phyloP scores from a whole-genome alignment of 75 land plant genomes.

The Cupressus sempervirens region DNA sequence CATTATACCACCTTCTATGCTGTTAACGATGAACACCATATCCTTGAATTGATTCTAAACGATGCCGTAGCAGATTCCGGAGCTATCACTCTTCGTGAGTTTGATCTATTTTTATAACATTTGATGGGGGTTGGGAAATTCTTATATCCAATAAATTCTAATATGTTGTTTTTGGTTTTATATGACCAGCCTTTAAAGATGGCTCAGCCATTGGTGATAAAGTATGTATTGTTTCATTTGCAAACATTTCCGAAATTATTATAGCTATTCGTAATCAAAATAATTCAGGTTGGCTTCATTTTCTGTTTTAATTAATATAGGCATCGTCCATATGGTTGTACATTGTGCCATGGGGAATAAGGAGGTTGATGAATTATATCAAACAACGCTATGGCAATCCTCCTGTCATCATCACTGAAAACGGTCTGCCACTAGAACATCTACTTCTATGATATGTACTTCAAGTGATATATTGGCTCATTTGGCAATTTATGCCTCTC shows the following conservation, averaged over 20 bases:
- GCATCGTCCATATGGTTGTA: constrained; percentile 71
- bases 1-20: constrained; percentile 73
- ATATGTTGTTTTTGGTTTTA: no score
- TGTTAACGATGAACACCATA: constrained; percentile 18
- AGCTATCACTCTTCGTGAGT: constrained; percentile 44
- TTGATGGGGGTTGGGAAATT: no score
- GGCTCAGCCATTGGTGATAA: no score
- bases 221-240: no score
- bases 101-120: no score
- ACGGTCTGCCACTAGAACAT: constrained; percentile 28
- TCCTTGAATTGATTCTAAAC: constrained; percentile 25
- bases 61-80: constrained; percentile 53
- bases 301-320: constrained; percentile 23
- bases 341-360: constrained; percentile 71
- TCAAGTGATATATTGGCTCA: background rate
- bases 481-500: background rate
- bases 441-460: background rate
- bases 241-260: background rate
- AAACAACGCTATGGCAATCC: constrained; percentile 64
- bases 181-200: no score
- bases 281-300: background rate
- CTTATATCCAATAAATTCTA: no score
- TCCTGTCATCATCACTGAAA: constrained; percentile 68
- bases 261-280: background rate
- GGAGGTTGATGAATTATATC: constrained; percentile 64